Percentiles rank a stretch among this genome's conserved stretches.
phyloP scores from a whole-genome alignment of 192 early-diverging fungal species.

The Rhizoclosmatium sp. region DNA sequence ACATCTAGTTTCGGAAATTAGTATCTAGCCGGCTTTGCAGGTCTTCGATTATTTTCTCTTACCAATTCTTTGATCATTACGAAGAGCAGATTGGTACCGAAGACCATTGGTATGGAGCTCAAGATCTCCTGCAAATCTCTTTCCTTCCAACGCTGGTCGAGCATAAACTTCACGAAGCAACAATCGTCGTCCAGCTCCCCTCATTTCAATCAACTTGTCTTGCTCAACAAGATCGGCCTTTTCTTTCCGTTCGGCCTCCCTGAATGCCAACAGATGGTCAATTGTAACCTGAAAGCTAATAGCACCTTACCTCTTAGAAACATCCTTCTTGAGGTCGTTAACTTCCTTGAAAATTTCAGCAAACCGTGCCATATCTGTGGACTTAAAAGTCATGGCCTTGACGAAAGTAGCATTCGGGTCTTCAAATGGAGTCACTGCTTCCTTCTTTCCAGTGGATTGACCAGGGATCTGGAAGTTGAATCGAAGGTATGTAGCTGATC shows the following conservation, averaged over 20 bases:
- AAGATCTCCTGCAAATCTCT: slow-evolving; percentile 92
- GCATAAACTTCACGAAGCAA: slow-evolving; percentile 91
- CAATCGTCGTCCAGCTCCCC: slow-evolving; percentile 65
- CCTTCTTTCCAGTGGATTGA: slow-evolving; percentile 90
- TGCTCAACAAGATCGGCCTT: slow-evolving; percentile 97
- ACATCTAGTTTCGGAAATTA: slow-evolving; percentile 65
- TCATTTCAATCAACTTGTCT: slow-evolving; percentile 82
- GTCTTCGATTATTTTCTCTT: neutral
- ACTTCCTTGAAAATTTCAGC: slow-evolving; percentile 86
- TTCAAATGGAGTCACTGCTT: slow-evolving; percentile 81
- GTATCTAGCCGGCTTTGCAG: neutral
- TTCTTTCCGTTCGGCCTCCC: slow-evolving; percentile 93
- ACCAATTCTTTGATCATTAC: slow-evolving; percentile 81
- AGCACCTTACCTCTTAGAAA: slow-evolving; percentile 72
- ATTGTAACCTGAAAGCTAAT: neutral
- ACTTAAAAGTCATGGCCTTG: slow-evolving; percentile 90
- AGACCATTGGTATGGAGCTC: slow-evolving; percentile 97
- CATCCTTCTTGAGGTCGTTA: slow-evolving; percentile 90
- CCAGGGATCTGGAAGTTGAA: slow-evolving; percentile 97
- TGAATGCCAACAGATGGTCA: slow-evolving; percentile 11
- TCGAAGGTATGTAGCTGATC: slow-evolving; percentile 86
- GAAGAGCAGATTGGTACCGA: slow-evolving; percentile 83
- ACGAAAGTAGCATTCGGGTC: slow-evolving; percentile 90
- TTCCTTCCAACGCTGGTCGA: slow-evolving; percentile 86
- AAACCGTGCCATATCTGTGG: slow-evolving; percentile 82